Conservation (phyloP, 73 alveolate species). For the Paramecium sonneborni region DNA sequence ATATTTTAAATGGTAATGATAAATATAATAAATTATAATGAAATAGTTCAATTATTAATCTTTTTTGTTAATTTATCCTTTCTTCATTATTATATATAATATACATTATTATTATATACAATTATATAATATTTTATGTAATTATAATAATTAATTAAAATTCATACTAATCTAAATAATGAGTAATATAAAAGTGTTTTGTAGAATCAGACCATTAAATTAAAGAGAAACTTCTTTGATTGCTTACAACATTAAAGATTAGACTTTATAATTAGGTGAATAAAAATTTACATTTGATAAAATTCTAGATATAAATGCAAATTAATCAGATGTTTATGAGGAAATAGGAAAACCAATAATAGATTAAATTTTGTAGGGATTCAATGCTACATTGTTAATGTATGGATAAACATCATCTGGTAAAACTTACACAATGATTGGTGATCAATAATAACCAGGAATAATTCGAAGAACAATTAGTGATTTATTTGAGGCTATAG, state of each 20-base stretch:
- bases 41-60: too few species aligned
- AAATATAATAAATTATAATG: not conserved
- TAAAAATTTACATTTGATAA: conserved; percentile 88
- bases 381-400: conserved; percentile 88
- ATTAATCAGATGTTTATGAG: conserved; percentile 84
- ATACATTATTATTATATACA: too few species aligned
- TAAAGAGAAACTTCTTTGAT: conserved; percentile 69
- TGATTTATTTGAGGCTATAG: conserved; percentile 85
- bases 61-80: too few species aligned
- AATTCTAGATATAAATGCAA: conserved; percentile 82
- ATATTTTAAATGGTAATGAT: conserved; percentile 25
- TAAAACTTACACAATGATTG: conserved; percentile 90
- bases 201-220: conserved; percentile 85
- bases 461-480: conserved; percentile 89
- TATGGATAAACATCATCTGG: conserved; percentile 94
- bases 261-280: not conserved
- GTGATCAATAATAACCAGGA: conserved; percentile 82
- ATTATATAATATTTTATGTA: too few species aligned
- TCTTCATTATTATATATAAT: too few species aligned
- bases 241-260: conserved; percentile 65
- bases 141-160: too few species aligned
- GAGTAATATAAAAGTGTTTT: conserved; percentile 73
- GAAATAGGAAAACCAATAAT: conserved; percentile 89
- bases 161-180: not conserved
- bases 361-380: conserved; percentile 87